Base-by-base conservation (phyloP, 352 stramenopile genomes). In the Phytopythium kandeliae region DNA sequence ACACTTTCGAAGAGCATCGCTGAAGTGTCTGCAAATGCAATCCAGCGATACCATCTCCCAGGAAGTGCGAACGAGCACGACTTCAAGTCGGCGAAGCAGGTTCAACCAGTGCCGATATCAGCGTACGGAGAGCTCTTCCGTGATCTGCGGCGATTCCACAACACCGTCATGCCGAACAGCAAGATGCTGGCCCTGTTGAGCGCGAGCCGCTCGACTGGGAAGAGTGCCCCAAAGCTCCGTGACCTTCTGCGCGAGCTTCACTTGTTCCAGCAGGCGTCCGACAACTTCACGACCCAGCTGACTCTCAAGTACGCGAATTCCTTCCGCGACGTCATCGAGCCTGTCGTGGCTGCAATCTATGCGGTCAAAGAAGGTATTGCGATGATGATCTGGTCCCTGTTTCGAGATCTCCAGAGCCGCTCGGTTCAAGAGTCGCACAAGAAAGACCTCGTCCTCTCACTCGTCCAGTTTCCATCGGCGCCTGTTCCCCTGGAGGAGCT, bases 231-330 rank as follows among this genome's bases (percentile, higher is more conserved):
- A 17, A 85, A 85, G 54, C 80, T 71, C 13, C 65, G 73, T 16
- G 81, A 95, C 35, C 43, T 95, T n/a, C 56, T 89, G 22, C 80
- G 85, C 22, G 86, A 95, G 37, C 47, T 94, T 12, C 77, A 90
- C n/a, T 87, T 92, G 74, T 90, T 96, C 40, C 83, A 96, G 54
- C 82, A 93, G 42, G 95, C 84, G 8, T 92, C 81, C 9, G 79
- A 94, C 17, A 93, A 74, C 48, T 93, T 93, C 40, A 25, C 86
- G 19, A 47, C 63, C 30, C 84, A 89, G 48, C 25, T 95, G 31
- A 57, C 64, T 9, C 72, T 73, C 35, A 90, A 91, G 53, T 96
- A 84, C 66, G 63, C 57, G 0, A 67, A 72, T 17, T 81, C 67
- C 28, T 97, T 93, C 54, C 70, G 74, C 30, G 89, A 97, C 62